Base-by-base conservation (phyloP, 768 basidiomycete genomes). In the Collybia sordida region DNA sequence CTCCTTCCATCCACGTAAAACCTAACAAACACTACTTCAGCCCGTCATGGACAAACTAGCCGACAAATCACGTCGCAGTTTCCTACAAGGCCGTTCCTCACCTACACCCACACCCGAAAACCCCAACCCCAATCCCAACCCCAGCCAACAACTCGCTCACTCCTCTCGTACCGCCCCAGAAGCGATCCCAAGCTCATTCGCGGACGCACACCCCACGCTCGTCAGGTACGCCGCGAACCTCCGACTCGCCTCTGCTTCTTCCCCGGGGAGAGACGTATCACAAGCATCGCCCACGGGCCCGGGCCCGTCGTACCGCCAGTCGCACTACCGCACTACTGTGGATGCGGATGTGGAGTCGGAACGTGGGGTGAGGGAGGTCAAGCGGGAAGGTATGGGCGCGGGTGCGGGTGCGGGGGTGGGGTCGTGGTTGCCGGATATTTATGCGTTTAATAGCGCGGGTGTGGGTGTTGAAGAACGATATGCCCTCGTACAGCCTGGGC, bases 61-160 rank as follows among this genome's bases (percentile, higher is more conserved):
- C 45, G 79, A 82, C 14, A 80, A 79, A 59, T 73, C 80, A 2
- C 73, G 74, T 34, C 69, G 72, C 24, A 66, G 62, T 35, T 78
- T 83, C 47, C 49, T 70, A 18, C 72, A 78, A 19, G 62, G 62
- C 50, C 68, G 64, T 27, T 49, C 51, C 21, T 11, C 51, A 41
- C 61, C 35, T 42, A 46, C 18, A 40, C 31, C 15, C 17, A 42
- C 18, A 53, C 2, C 23, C 24, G 15, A 27, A 34, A 49, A 17
- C 3, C 22, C 12, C 12, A 3, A 37, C 36, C 49, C 47, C 27
- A 14, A 44, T 6, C 15, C 15, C 34, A 17, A 14, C 36, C 7
- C 42, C 49, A 24, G 47, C 39, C 40, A 41, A 12, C 45, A 22
- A 50, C 55, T 22, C 57, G 57, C 37, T 49, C 31, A 57, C 34